phyloP scores from a whole-genome alignment of 2,329 filamentous ascomycete genomes.

The Didymella lethalis region DNA sequence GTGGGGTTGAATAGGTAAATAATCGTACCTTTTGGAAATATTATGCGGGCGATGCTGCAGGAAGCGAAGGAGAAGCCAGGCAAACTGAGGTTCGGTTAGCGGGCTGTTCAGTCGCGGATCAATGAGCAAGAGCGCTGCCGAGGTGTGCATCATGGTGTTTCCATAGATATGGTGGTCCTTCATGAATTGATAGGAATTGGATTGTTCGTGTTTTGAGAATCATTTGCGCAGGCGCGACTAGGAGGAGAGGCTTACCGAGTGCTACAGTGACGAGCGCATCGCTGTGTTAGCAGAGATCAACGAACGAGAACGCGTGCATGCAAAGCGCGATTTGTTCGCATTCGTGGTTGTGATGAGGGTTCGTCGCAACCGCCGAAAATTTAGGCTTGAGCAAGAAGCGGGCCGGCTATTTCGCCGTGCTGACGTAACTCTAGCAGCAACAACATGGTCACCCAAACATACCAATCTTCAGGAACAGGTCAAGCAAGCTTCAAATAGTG shows the following conservation, averaged over 20 bases:
- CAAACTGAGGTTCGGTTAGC: constrained; percentile 32
- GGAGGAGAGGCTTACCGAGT: constrained; percentile 28
- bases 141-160: constrained; percentile 64
- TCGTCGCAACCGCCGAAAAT: constrained; percentile 35
- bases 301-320: constrained; percentile 23
- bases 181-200: constrained; percentile 65
- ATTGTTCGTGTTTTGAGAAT: constrained; percentile 60
- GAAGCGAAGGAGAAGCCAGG: background rate
- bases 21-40: constrained; percentile 53
- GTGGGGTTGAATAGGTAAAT: constrained; percentile 15
- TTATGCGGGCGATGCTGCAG: constrained; percentile 1
- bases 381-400: constrained; percentile 25
- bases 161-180: constrained; percentile 62
- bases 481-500: background rate
- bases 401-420: constrained; percentile 13
- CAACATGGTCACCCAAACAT: constrained; percentile 15
- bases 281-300: constrained; percentile 27
- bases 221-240: constrained; percentile 47
- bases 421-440: constrained; percentile 11
- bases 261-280: constrained; percentile 10
- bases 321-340: constrained; percentile 23
- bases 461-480: background rate
- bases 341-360: constrained; percentile 23
- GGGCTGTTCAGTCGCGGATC: constrained; percentile 2
- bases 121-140: constrained; percentile 14